Conservation (phyloP, 768 basidiomycete genomes). For the Boletus coccyginus region DNA sequence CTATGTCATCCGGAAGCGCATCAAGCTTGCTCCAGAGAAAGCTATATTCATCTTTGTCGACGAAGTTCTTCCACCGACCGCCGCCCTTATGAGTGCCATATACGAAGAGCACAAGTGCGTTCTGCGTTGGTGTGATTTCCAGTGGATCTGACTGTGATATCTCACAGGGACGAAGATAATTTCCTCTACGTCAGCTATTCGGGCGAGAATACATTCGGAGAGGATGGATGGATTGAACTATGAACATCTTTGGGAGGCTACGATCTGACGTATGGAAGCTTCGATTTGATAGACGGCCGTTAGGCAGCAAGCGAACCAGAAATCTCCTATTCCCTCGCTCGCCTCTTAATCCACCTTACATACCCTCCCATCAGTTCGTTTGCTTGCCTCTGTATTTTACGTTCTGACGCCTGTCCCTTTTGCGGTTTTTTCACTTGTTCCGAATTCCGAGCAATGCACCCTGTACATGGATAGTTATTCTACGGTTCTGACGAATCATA, state of each 20-base stretch:
- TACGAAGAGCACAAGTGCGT: slow-evolving; percentile 99
- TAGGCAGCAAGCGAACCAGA: slow-evolving; percentile 27
- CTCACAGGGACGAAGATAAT: slow-evolving; percentile 90
- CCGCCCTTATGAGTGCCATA: slow-evolving; percentile 96
- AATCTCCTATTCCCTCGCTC: slow-evolving; percentile 6
- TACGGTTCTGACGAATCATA: neutral
- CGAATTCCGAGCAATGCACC: slow-evolving; percentile 16
- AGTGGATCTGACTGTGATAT: slow-evolving; percentile 25
- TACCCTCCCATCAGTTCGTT: slow-evolving; percentile 24
- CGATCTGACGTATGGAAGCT: slow-evolving; percentile 22
- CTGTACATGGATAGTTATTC: slow-evolving; percentile 19
- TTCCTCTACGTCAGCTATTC: slow-evolving; percentile 99
- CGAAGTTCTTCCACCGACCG: slow-evolving; percentile 96
- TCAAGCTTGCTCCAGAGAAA: slow-evolving; percentile 99
- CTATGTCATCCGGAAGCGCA: slow-evolving; percentile 99
- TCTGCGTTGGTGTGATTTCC: neutral
- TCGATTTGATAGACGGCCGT: slow-evolving; percentile 25
- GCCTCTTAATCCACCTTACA: slow-evolving; percentile 19
- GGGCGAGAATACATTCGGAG: slow-evolving; percentile 94
- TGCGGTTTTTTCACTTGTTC: slow-evolving; percentile 7
- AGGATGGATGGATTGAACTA: slow-evolving; percentile 32
- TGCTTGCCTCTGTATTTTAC: slow-evolving; percentile 31
- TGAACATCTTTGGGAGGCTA: slow-evolving; percentile 20
- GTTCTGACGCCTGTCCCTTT: slow-evolving; percentile 10
- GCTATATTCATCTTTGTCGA: slow-evolving; percentile 99